Base-by-base conservation (phyloP, 495 filamentous ascomycete genomes). In the Aspergillus egyptiacus region DNA sequence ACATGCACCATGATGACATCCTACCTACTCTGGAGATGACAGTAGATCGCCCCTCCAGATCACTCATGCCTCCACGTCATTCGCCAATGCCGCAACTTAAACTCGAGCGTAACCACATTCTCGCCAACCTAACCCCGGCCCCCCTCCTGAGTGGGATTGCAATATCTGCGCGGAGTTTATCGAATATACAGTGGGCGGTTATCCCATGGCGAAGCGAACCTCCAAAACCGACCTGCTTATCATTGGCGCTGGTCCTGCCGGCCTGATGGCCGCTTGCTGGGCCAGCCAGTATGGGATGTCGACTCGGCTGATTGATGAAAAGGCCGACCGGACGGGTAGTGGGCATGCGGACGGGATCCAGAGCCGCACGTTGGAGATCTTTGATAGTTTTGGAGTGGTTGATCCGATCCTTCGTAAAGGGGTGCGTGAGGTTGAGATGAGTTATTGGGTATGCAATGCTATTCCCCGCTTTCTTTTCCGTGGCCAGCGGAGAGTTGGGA, bases 371-470 rank as follows among this genome's bases (percentile, higher is more conserved):
- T n/a, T 40, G 20, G 38, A 41, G 23, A 28, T 41, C 24, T 14
- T 41, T 24, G 38, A 28, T 28, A 41, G 38, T 24, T 41, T 41
- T 24, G 23, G 23, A 15, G 30, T 41, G 13, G 24, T 41, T 6
- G 38, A 41, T 28, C 25, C 40, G 14, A 31, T 43, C 13, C n/a
- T 40, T 9, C n/a, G 35, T 14, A 19, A 18, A 9, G 30, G 30
- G 8, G 35, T 40, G 14, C 35, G 23, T 15, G 34, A 39, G 25
- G 17, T 28, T 36, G 45, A 48, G 35, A 48, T 48, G 35, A 32
- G 34, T 20, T 40, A 48, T 17, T 48, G 45, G 45, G 45, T 48
- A 15, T 15, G 45, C 9, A 34, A 3, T 28, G 6, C 9, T 37
- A 8, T 1, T 14, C 9, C 40, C 14, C 14, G 7, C 14, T 18